phyloP scores from a whole-genome alignment of 345 rosid genomes.

The Gossypioides kirkii region DNA sequence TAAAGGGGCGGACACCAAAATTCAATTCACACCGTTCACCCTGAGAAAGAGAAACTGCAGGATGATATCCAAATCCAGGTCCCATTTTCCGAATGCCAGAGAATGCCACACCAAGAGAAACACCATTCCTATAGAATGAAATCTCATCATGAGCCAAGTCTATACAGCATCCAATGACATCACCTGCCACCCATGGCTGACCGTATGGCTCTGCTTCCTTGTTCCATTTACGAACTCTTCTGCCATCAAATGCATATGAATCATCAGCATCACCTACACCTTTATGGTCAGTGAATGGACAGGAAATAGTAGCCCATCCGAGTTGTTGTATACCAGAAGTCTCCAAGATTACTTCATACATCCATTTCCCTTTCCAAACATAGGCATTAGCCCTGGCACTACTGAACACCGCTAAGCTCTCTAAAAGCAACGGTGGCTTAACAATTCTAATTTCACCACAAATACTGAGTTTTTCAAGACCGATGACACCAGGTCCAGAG shows the following conservation, averaged over 20 bases:
- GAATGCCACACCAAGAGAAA: conserved; percentile 79
- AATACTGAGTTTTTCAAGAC: conserved; percentile 63
- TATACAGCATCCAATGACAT: conserved; percentile 90
- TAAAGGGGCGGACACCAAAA: conserved; percentile 84
- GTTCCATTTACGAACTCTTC: conserved; percentile 88
- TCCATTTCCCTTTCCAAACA: conserved; percentile 97
- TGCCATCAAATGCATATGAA: conserved; percentile 98
- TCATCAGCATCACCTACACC: conserved; percentile 99
- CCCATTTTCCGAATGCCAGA: conserved; percentile 68
- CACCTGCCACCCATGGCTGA: conserved; percentile 88
- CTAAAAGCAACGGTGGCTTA: conserved; percentile 68
- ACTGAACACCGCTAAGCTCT: conserved; percentile 87
- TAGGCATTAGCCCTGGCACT: conserved; percentile 78
- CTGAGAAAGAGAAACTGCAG: conserved; percentile 87
- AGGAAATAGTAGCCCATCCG: conserved; percentile 91
- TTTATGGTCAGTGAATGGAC: conserved; percentile 85
- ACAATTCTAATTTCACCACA: conserved; percentile 75
- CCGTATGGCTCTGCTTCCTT: conserved; percentile 75
- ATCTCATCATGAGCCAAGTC: conserved; percentile 69
- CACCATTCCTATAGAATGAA: conserved; percentile 76
- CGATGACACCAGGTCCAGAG: conserved; percentile 41
- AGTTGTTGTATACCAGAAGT: conserved; percentile 92
- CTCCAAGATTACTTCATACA: conserved; percentile 91
- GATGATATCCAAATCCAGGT: conserved; percentile 81
- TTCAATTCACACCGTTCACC: conserved; percentile 87